phyloP scores from a whole-genome alignment of 1,284 basidiomycete species.

The Rhodotorula sp. region DNA sequence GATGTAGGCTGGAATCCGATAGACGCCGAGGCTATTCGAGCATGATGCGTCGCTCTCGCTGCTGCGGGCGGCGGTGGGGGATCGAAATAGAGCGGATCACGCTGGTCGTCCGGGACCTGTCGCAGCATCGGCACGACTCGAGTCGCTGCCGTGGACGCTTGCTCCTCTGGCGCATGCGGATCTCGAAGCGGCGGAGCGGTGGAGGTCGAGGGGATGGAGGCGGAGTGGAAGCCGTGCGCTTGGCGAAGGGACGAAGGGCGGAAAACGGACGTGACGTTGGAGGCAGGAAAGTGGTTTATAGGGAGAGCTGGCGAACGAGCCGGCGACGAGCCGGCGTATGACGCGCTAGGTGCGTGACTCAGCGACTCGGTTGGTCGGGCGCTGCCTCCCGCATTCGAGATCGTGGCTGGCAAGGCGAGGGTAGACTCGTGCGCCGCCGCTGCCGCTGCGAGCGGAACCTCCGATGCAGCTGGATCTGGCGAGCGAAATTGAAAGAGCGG shows the following conservation, averaged over 20 bases:
- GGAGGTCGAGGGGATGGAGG: neutral
- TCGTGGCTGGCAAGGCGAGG: neutral
- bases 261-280: neutral
- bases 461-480: constrained; percentile 20
- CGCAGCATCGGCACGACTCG: constrained; percentile 1
- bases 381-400: neutral
- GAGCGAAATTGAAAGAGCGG: constrained; percentile 47
- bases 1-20: neutral
- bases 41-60: neutral
- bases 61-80: constrained; percentile 5
- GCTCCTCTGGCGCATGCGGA: neutral
- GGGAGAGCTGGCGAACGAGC: constrained; percentile 7
- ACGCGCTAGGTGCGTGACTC: neutral
- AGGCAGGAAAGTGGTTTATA: neutral
- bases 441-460: neutral
- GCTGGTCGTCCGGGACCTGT: constrained; percentile 32
- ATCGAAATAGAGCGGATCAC: constrained; percentile 40
- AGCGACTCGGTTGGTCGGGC: neutral
- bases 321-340: constrained; percentile 6
- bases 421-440: neutral
- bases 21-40: neutral
- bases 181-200: neutral
- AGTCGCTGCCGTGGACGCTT: neutral
- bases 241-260: constrained; percentile 11
- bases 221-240: neutral